Percentiles rank a stretch among this genome's conserved stretches.
Evolutionary conservation across 305 asterid genomes (phyloP).

Genomic region (Solanum hybrid): DNA sequence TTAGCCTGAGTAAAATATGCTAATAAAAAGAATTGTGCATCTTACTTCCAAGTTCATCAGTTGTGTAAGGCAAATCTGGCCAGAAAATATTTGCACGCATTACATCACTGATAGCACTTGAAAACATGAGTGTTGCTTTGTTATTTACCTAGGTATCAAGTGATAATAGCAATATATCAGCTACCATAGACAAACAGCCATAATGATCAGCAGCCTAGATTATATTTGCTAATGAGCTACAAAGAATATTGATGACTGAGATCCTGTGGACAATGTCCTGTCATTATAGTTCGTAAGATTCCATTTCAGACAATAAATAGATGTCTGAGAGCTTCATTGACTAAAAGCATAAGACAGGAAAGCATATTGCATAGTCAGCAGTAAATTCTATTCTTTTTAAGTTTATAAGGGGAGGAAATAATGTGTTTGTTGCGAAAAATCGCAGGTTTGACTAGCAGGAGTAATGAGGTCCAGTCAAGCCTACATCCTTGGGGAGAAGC

Average conservation of each 20-base stretch:
- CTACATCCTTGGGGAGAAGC: not conserved
- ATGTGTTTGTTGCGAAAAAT: not conserved
- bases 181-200: not conserved
- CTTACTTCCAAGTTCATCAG: slow-evolving; percentile 95
- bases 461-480: not conserved
- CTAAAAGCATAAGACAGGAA: not conserved
- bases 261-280: not conserved
- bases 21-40: slow-evolving; percentile 12
- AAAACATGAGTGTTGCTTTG: slow-evolving; percentile 84
- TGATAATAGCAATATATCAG: not conserved
- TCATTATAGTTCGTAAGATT: not conserved
- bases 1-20: not conserved
- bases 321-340: not conserved
- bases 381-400: not conserved
- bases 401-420: not conserved
- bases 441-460: not conserved
- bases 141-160: slow-evolving; percentile 57
- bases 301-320: not conserved
- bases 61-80: slow-evolving; percentile 86
- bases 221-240: not conserved
- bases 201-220: not conserved
- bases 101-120: slow-evolving; percentile 60
- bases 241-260: not conserved
- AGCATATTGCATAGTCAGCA: not conserved
- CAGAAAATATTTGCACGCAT: slow-evolving; percentile 82